These are phyloP conservation scores for Ogataea pignaliae DNA, from an alignment of 805 yeast genomes.

Conservation along the genomic window DNA sequence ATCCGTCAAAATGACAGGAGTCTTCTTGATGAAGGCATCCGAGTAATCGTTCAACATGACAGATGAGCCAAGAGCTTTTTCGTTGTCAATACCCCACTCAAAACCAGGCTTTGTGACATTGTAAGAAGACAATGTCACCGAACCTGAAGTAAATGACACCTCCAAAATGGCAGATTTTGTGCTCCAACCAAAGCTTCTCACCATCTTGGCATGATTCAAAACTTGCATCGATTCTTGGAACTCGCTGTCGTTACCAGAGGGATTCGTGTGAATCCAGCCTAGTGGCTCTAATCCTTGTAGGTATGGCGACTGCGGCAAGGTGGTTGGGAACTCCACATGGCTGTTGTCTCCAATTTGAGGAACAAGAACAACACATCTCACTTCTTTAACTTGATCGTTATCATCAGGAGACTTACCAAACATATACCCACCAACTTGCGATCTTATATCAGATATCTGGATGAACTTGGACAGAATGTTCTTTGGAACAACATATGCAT, in stretches of 20 bases:
- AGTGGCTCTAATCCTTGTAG: conserved; percentile 65
- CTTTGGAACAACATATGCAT: conserved; percentile 77
- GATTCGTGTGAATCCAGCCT: conserved; percentile 94
- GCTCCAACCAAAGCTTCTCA: conserved; percentile 36
- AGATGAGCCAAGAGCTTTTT: conserved; percentile 46
- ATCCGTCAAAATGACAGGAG: conserved; percentile 72
- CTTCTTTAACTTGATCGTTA: conserved; percentile 70
- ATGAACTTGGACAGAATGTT: conserved; percentile 74
- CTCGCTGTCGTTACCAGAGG: conserved; percentile 48
- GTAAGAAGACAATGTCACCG: conserved; percentile 70
- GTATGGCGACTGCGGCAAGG: conserved; percentile 37
- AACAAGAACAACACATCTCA: conserved; percentile 66
- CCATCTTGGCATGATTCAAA: conserved; percentile 47
- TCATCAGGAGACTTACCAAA: conserved; percentile 79
- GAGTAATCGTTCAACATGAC: conserved; percentile 73
- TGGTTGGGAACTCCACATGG: conserved; percentile 55
- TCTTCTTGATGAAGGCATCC: conserved; percentile 50
- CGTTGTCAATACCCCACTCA: conserved; percentile 70
- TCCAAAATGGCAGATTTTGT: conserved; percentile 50
- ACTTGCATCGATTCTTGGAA: conserved; percentile 69
- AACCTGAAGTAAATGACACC: conserved; percentile 78
- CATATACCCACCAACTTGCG: conserved; percentile 76
- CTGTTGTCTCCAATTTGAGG: conserved; percentile 83
- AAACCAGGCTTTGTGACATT: conserved; percentile 60
- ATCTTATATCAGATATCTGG: conserved; percentile 72